phyloP scores from a whole-genome alignment of 768 basidiomycete species.

The Pleurotus salmoneostramineus region DNA sequence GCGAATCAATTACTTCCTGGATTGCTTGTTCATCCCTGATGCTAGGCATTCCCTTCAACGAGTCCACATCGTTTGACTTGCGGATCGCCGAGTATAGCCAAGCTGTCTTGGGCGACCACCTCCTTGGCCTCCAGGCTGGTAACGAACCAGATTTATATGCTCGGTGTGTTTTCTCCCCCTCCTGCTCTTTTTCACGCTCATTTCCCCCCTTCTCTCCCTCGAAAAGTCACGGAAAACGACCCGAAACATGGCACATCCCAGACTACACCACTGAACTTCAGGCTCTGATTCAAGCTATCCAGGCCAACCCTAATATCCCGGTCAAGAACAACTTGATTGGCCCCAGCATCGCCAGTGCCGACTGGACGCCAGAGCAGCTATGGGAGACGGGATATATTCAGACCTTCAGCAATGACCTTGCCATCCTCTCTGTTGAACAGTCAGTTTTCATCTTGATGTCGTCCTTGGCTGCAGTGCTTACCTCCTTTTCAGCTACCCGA shows the following conservation, averaged over 20 bases:
- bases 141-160: conserved; percentile 64
- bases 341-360: conserved; percentile 11
- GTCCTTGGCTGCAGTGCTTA: conserved; percentile 12
- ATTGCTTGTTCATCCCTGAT: background rate
- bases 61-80: conserved; percentile 37
- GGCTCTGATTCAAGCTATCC: conserved; percentile 28
- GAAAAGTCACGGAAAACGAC: conserved; percentile 9
- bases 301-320: conserved; percentile 17
- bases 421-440: conserved; percentile 14
- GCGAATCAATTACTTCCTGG: background rate
- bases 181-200: background rate
- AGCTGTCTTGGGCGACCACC: conserved; percentile 44
- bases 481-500: conserved; percentile 35
- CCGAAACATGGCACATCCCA: background rate
- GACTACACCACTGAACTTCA: conserved; percentile 24
- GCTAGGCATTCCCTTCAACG: conserved; percentile 45
- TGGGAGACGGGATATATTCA: conserved; percentile 13
- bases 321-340: conserved; percentile 21
- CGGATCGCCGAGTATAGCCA: conserved; percentile 45
- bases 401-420: conserved; percentile 9
- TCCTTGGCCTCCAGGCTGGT: conserved; percentile 50
- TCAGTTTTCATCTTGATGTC: conserved; percentile 1
- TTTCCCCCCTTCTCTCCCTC: conserved; percentile 3
- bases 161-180: conserved; percentile 11
- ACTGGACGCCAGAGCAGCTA: conserved; percentile 15